A percentile compares a stretch with the other conserved stretches of the same genome.
These are phyloP conservation scores for Staphylotrichum tortipilum DNA, from an alignment of 495 filamentous ascomycete species.

Conservation along the genomic window DNA sequence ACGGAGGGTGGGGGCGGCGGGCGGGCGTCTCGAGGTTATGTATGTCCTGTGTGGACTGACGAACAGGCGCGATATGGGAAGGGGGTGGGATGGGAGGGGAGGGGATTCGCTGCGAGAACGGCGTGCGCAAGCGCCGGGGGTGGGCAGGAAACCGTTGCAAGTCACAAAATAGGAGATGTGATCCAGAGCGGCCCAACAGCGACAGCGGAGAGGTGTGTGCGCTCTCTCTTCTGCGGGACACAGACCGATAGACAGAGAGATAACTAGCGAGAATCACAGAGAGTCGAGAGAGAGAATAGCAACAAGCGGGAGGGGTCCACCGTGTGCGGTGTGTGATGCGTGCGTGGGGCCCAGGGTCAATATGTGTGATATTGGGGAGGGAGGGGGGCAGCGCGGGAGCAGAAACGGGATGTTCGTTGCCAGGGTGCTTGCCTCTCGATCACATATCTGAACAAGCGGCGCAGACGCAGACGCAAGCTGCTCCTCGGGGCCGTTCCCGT, in stretches of 20 bases:
- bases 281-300: not conserved
- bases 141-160: slow-evolving; percentile 16
- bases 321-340: not conserved
- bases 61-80: slow-evolving; percentile 18
- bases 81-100: too few species aligned
- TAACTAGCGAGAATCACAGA: too few species aligned
- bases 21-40: slow-evolving; percentile 31
- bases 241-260: too few species aligned
- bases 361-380: slow-evolving; percentile 14
- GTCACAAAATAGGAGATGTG: slow-evolving; percentile 13
- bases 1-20: slow-evolving; percentile 23
- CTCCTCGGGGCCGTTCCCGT: not conserved
- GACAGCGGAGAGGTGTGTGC: not conserved
- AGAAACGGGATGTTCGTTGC: not conserved
- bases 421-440: not conserved
- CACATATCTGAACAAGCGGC: too few species aligned
- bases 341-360: slow-evolving; percentile 4
- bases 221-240: too few species aligned
- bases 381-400: not conserved
- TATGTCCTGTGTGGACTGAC: slow-evolving; percentile 40
- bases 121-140: slow-evolving; percentile 19
- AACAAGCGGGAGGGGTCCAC: slow-evolving; percentile 8
- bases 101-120: slow-evolving; percentile 7
- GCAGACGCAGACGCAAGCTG: too few species aligned
- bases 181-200: not conserved